Evolutionary conservation across 2,329 filamentous ascomycete species (phyloP).

Genomic region (Exophiala aquamarina): DNA sequence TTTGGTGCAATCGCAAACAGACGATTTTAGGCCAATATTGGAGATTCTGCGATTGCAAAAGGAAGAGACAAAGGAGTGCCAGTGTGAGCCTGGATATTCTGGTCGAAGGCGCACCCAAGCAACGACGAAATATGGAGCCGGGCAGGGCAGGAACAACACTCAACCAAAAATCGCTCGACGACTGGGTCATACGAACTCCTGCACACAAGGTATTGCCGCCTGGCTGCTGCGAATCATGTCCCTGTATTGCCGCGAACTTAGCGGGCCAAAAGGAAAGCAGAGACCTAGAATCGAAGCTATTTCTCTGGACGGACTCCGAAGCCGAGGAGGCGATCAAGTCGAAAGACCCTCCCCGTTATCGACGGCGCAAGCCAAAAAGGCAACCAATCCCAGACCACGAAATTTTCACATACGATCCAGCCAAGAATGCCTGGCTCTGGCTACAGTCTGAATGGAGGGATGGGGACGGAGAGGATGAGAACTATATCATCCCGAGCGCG

Average conservation of each 20-base stretch:
- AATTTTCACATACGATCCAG: not conserved
- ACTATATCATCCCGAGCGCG: conserved; percentile 13
- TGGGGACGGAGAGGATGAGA: conserved; percentile 13
- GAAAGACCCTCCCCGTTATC: not conserved
- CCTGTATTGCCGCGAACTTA: conserved; percentile 8
- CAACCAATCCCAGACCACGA: conserved; percentile 8
- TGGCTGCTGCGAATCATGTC: conserved; percentile 2
- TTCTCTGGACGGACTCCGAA: too few relatives aligned
- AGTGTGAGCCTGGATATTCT: conserved; percentile 1
- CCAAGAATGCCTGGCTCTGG: conserved; percentile 8
- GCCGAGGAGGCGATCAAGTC: too few relatives aligned
- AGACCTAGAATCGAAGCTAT: too few relatives aligned
- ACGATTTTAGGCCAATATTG: conserved; percentile 11
- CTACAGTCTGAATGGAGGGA: conserved; percentile 10
- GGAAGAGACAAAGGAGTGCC: conserved; percentile 9
- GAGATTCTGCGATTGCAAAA: conserved; percentile 9
- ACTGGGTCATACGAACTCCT: conserved; percentile 7
- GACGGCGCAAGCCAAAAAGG: conserved; percentile 1
- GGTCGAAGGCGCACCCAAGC: not conserved
- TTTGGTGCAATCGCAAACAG: conserved; percentile 8
- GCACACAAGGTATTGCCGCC: not conserved
- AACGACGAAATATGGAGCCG: not conserved
- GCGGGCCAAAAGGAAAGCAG: conserved; percentile 1
- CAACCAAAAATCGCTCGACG: conserved; percentile 9
- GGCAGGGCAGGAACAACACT: not conserved